phyloP scores from a whole-genome alignment of 202 grass and related monocot genomes.

The Elaeis oleifera region DNA sequence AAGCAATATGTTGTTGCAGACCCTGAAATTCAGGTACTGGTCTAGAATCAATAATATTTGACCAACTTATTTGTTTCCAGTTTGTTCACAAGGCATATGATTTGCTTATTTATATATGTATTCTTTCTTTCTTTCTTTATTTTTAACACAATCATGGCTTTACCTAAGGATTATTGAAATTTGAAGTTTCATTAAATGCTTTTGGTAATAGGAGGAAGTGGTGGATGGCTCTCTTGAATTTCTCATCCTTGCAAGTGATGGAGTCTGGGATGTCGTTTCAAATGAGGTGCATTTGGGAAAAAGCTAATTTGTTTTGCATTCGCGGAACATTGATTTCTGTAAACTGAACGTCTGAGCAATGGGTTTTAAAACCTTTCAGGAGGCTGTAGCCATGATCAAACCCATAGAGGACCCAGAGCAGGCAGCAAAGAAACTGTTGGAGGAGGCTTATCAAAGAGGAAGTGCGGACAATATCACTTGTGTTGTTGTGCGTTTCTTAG shows the following conservation, averaged over 20 bases:
- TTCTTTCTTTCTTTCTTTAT: too few relatives aligned
- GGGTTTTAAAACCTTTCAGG: neutral
- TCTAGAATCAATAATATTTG: too few relatives aligned
- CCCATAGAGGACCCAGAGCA: conserved; percentile 2
- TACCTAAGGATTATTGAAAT: too few relatives aligned
- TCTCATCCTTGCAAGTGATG: conserved; percentile 19
- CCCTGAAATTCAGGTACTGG: conserved; percentile 1
- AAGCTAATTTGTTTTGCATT: too few relatives aligned
- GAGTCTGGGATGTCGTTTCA: conserved; percentile 15
- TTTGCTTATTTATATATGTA: too few relatives aligned
- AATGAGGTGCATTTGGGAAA: conserved; percentile 6
- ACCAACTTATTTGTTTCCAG: too few relatives aligned
- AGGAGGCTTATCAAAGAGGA: conserved; percentile 3
- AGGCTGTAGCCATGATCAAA: conserved; percentile 1
- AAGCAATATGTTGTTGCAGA: conserved; percentile 13
- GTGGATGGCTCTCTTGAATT: conserved; percentile 8
- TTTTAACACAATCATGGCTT: too few relatives aligned
- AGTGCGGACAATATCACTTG: conserved; percentile 32
- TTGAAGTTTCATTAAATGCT: too few relatives aligned
- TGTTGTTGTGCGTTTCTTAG: conserved; percentile 21
- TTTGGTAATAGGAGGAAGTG: neutral
- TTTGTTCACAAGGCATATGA: too few relatives aligned
- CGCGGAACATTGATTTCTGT: too few relatives aligned
- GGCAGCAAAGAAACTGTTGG: neutral
- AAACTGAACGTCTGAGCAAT: too few relatives aligned